Evolutionary conservation across 148 eudicot species (phyloP).

Genomic region (Arbutus unedo): DNA sequence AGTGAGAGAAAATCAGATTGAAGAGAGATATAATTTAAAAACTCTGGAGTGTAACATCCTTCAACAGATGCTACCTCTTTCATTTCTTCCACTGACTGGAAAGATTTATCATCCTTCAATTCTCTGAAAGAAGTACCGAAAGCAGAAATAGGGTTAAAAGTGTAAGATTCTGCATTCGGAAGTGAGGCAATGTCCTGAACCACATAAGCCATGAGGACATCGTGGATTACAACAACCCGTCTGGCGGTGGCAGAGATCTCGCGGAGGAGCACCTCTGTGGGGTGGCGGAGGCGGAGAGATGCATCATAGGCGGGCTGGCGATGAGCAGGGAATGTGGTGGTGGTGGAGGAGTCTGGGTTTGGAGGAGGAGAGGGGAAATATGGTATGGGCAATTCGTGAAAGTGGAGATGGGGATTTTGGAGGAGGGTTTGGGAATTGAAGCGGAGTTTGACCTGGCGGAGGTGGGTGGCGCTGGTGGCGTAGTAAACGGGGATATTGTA

Average conservation of each 20-base stretch:
- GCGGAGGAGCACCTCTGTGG: neutral
- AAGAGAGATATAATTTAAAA: neutral
- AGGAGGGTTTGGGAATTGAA: constrained; percentile 14
- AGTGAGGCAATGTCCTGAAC: constrained; percentile 17
- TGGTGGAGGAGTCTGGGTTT: neutral
- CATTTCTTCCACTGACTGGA: neutral
- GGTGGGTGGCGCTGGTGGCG: constrained; percentile 24
- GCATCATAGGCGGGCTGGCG: constrained; percentile 9
- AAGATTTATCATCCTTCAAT: constrained; percentile 8
- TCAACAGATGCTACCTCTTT: neutral
- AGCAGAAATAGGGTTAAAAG: neutral
- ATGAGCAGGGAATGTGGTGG: neutral
- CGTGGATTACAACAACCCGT: constrained; percentile 11
- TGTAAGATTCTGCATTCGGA: constrained; percentile 4
- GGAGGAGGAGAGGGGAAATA: neutral
- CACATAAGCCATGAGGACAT: constrained; percentile 2
- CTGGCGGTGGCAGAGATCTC: neutral
- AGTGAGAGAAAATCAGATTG: neutral
- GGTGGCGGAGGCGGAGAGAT: neutral
- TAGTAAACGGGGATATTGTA: constrained; percentile 27
- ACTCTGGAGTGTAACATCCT: constrained; percentile 21
- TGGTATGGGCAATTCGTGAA: constrained; percentile 13
- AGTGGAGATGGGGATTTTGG: neutral
- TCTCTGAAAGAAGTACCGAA: neutral
- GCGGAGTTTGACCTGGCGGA: constrained; percentile 33